phyloP scores from a whole-genome alignment of 1,139 yeast species.

The Magnusiomyces fungicola region DNA sequence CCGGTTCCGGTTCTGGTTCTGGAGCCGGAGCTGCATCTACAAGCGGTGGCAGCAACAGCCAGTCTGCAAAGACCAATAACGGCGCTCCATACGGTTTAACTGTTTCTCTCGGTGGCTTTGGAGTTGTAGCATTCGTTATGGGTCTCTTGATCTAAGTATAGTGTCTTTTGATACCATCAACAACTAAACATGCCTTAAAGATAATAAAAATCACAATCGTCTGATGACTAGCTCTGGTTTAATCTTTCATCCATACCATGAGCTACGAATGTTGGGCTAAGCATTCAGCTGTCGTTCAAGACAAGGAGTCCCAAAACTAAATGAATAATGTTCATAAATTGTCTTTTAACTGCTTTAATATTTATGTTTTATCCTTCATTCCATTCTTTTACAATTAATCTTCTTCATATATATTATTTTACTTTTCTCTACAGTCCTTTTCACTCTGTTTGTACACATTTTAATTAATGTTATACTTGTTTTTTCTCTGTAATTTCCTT shows the following conservation, averaged over 20 bases:
- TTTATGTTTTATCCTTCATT: too few relatives aligned
- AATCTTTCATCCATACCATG: neutral
- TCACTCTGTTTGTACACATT: neutral
- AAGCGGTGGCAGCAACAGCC: neutral
- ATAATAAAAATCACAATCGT: too few relatives aligned
- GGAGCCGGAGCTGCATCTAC: slow-evolving; percentile 4
- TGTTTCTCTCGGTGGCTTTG: slow-evolving; percentile 11
- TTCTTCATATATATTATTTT: neutral
- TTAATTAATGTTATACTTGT: neutral
- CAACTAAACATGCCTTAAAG: neutral
- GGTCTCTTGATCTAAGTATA: slow-evolving; percentile 6
- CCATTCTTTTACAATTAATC: too few relatives aligned
- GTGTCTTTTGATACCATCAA: neutral
- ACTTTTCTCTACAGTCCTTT: neutral
- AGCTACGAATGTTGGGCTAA: neutral
- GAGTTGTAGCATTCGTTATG: slow-evolving; percentile 8
- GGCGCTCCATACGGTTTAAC: slow-evolving; percentile 7
- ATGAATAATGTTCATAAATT: neutral
- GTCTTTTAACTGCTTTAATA: too few relatives aligned
- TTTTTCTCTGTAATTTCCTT: too few relatives aligned
- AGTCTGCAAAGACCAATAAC: neutral
- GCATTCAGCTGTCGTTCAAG: neutral
- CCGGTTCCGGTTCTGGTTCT: neutral
- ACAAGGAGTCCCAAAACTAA: neutral
- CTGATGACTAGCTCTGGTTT: too few relatives aligned